These are phyloP conservation scores for Acacia melanoxylon DNA, from an alignment of 306 rosid genomes.

Conservation along the genomic window DNA sequence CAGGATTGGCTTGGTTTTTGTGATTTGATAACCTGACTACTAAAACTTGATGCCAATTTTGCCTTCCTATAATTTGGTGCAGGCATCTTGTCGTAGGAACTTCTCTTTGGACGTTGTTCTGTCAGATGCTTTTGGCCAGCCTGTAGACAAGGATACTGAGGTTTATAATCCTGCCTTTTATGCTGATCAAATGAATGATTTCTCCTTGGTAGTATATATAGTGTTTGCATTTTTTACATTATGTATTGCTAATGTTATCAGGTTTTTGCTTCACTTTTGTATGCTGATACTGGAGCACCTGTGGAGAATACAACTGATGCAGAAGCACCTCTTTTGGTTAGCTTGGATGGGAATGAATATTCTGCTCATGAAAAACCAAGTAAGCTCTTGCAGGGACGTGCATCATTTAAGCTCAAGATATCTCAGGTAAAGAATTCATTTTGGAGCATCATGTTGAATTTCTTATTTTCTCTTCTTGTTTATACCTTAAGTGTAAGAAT, in stretches of 20 bases:
- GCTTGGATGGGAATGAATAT: constrained; percentile 80
- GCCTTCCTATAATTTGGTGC: constrained; percentile 42
- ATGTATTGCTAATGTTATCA: constrained; percentile 34
- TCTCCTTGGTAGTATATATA: constrained; percentile 9
- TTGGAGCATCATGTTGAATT: not conserved
- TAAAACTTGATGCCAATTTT: constrained; percentile 26
- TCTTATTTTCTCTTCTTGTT: not conserved
- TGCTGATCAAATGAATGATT: constrained; percentile 15
- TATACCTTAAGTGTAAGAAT: constrained; percentile 4
- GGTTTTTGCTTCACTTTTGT: constrained; percentile 88
- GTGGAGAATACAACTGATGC: constrained; percentile 81
- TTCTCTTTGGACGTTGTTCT: constrained; percentile 82
- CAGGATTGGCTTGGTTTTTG: not conserved
- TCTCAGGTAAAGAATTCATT: constrained; percentile 65
- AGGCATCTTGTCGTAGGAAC: constrained; percentile 95
- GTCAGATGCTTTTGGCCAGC: constrained; percentile 60
- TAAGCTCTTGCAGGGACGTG: constrained; percentile 78
- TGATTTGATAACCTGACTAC: not conserved
- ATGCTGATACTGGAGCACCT: constrained; percentile 63
- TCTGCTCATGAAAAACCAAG: constrained; percentile 66
- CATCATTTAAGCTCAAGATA: constrained; percentile 93
- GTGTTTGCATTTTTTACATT: constrained; percentile 23
- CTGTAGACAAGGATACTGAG: constrained; percentile 69
- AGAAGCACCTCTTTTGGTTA: constrained; percentile 85
- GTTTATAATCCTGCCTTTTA: constrained; percentile 39